Evolutionary conservation across 202 grass and related monocot genomes (phyloP).

Genomic region (Musa balbisiana): DNA sequence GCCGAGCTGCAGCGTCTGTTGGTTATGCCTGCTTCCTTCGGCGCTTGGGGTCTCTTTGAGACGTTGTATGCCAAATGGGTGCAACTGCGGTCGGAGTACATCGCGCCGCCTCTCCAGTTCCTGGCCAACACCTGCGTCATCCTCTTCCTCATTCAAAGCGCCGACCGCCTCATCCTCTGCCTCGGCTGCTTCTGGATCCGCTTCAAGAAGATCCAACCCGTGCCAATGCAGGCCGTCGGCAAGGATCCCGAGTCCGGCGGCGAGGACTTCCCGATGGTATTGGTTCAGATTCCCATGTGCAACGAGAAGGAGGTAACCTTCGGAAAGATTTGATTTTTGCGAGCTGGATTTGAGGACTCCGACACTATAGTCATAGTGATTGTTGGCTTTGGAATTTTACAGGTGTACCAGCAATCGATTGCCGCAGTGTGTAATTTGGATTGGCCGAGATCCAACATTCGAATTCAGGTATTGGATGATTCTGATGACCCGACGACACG

Average conservation of each 20-base stretch:
- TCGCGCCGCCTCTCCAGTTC: slow-evolving; percentile 12
- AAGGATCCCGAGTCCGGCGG: slow-evolving; percentile 9
- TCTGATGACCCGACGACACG: slow-evolving; percentile 8
- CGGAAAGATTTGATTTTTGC: too few relatives aligned
- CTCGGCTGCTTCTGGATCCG: slow-evolving; percentile 18
- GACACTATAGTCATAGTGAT: too few relatives aligned
- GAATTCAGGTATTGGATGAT: slow-evolving; percentile 14
- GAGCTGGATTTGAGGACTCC: background rate
- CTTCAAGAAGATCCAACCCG: slow-evolving; percentile 2
- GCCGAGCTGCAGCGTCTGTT: slow-evolving; percentile 4
- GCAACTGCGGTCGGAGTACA: background rate
- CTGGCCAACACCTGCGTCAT: slow-evolving; percentile 11
- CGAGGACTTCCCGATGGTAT: background rate
- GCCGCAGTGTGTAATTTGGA: slow-evolving; percentile 8
- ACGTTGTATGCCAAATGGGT: slow-evolving; percentile 6
- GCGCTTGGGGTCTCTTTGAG: background rate
- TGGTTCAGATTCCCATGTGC: slow-evolving; percentile 17
- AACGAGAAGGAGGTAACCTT: slow-evolving; percentile 10
- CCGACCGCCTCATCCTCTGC: slow-evolving; percentile 17
- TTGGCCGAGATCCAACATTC: slow-evolving; percentile 16
- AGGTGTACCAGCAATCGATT: slow-evolving; percentile 20
- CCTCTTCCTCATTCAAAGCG: slow-evolving; percentile 15
- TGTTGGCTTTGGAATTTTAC: background rate
- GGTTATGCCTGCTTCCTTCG: slow-evolving; percentile 3
- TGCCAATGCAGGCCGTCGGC: background rate